Conservation (phyloP, 2,329 filamentous ascomycete genomes). For the Talaromyces sp. region DNA sequence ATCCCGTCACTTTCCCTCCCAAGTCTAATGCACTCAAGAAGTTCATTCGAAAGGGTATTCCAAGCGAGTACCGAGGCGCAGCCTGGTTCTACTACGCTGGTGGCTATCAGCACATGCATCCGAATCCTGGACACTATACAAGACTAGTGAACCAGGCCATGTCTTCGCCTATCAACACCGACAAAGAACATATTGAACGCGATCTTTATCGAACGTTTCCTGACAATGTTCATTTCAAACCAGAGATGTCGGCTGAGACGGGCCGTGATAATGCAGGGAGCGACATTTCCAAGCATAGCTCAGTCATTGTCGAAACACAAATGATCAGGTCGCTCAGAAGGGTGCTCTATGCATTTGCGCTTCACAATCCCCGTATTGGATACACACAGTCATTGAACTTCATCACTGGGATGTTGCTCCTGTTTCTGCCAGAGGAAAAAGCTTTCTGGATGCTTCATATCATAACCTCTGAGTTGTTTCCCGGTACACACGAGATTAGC, state of each 20-base stretch:
- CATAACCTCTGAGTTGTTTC: slow-evolving; percentile 81
- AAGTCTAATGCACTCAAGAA: slow-evolving; percentile 80
- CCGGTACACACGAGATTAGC: slow-evolving; percentile 85
- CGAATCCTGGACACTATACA: slow-evolving; percentile 73
- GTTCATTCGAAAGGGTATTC: slow-evolving; percentile 89
- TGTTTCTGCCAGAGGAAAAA: slow-evolving; percentile 90
- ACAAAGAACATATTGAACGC: slow-evolving; percentile 86
- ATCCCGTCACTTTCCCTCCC: slow-evolving; percentile 73
- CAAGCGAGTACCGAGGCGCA: slow-evolving; percentile 87
- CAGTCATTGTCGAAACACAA: slow-evolving; percentile 59
- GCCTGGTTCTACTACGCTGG: slow-evolving; percentile 97
- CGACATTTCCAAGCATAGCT: slow-evolving; percentile 36
- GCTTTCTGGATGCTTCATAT: slow-evolving; percentile 91
- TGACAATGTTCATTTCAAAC: slow-evolving; percentile 88
- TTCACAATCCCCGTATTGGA: slow-evolving; percentile 86
- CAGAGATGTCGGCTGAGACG: slow-evolving; percentile 40
- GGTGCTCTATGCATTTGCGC: slow-evolving; percentile 82
- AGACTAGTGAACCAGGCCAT: slow-evolving; percentile 65
- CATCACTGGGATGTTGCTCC: slow-evolving; percentile 78
- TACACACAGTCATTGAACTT: slow-evolving; percentile 98
- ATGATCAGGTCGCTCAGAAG: slow-evolving; percentile 79
- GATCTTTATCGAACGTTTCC: slow-evolving; percentile 93
- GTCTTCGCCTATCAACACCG: slow-evolving; percentile 61
- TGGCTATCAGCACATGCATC: slow-evolving; percentile 72
- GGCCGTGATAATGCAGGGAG: slow-evolving; percentile 28